These are phyloP conservation scores for Tricholoma terreum DNA, from an alignment of 768 basidiomycete species.

Conservation along the genomic window DNA sequence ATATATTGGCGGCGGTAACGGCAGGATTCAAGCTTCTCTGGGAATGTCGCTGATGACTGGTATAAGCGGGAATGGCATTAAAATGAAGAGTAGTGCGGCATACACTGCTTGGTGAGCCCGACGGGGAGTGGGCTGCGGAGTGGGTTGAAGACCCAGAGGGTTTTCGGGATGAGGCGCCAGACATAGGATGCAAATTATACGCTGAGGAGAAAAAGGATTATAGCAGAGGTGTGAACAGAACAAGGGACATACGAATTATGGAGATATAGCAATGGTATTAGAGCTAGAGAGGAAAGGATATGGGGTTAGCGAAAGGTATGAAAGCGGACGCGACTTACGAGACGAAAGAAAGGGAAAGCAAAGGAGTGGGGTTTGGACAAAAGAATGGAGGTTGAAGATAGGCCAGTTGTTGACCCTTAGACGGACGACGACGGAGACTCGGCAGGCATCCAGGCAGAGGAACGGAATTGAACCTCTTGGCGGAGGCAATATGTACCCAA, in stretches of 20 bases:
- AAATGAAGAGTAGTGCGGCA: constrained; percentile 9
- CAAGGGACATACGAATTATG: constrained; percentile 13
- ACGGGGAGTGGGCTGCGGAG: constrained; percentile 61
- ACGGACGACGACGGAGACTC: neutral
- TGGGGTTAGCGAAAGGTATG: constrained; percentile 28
- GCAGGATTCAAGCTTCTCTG: constrained; percentile 46
- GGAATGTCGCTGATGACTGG: constrained; percentile 29
- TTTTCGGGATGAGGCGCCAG: constrained; percentile 54
- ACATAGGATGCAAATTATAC: constrained; percentile 27
- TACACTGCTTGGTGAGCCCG: constrained; percentile 59
- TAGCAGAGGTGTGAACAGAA: neutral
- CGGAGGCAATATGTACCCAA: constrained; percentile 26
- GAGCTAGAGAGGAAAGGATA: constrained; percentile 15
- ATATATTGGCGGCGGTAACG: constrained; percentile 41
- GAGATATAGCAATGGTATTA: constrained; percentile 9
- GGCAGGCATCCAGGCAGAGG: constrained; percentile 6
- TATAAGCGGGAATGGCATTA: neutral
- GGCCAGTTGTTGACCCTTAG: constrained; percentile 1
- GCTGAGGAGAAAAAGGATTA: constrained; percentile 1
- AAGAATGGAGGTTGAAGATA: constrained; percentile 9
- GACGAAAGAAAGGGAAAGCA: too few species aligned
- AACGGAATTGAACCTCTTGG: constrained; percentile 22
- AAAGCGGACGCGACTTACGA: constrained; percentile 26
- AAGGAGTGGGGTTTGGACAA: constrained; percentile 1
- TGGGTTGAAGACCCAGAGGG: constrained; percentile 69